Evolutionary conservation across 768 basidiomycete genomes (phyloP).

Genomic region (Russula dissimulans): DNA sequence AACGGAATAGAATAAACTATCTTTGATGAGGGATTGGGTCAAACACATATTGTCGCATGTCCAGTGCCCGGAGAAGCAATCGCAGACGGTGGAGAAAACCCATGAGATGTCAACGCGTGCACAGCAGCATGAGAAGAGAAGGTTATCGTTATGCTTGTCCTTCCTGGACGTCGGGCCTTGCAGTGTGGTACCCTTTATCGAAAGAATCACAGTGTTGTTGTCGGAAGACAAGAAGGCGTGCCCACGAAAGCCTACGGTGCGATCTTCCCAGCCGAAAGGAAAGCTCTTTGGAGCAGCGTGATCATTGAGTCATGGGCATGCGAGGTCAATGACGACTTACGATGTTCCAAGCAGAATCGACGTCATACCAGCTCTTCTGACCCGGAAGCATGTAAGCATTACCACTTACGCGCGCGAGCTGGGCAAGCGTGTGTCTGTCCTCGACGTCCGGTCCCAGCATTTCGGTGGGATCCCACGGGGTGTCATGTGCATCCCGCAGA

Average conservation of each 20-base stretch:
- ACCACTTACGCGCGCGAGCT: conserved; percentile 79
- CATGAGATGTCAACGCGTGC: conserved; percentile 83
- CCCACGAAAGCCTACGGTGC: conserved; percentile 72
- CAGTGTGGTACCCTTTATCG: conserved; percentile 86
- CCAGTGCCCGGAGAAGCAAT: conserved; percentile 66
- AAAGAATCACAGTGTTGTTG: conserved; percentile 75
- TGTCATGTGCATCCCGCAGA: conserved; percentile 35
- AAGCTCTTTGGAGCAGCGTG: conserved; percentile 44
- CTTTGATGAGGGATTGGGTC: conserved; percentile 72
- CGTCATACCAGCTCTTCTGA: conserved; percentile 69
- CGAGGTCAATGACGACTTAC: conserved; percentile 16
- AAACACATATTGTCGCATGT: conserved; percentile 78
- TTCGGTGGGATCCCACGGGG: conserved; percentile 61
- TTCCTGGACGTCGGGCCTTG: conserved; percentile 79
- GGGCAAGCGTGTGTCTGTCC: conserved; percentile 68
- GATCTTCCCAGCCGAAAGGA: conserved; percentile 68
- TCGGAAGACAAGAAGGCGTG: conserved; percentile 76
- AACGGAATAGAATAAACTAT: conserved; percentile 86
- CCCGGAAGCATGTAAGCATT: conserved; percentile 81
- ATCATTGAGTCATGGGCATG: background rate
- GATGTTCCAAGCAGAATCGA: conserved; percentile 66
- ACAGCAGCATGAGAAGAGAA: conserved; percentile 90
- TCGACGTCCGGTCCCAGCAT: conserved; percentile 69
- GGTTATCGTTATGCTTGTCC: conserved; percentile 90
- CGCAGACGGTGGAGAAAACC: conserved; percentile 77